Conservation (phyloP, 768 basidiomycete genomes). For the Amanita inopinata region DNA sequence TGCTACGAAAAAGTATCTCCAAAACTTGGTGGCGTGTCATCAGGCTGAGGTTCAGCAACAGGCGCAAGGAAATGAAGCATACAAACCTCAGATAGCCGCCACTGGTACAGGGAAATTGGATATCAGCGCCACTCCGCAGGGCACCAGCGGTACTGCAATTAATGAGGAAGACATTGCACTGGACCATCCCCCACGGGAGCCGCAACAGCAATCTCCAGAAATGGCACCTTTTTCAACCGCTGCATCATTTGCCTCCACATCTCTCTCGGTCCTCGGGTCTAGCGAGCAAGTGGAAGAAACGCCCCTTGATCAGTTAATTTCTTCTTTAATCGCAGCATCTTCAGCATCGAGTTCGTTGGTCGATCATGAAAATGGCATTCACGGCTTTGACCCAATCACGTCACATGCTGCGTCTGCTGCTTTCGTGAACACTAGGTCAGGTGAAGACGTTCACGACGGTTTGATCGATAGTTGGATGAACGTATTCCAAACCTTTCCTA, state of each 20-base stretch:
- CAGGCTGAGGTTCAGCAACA: neutral
- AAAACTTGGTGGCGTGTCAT: constrained; percentile 13
- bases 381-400: neutral
- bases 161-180: too few relatives aligned
- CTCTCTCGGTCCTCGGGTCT: constrained; percentile 2
- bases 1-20: constrained; percentile 40
- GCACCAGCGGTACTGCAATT: neutral
- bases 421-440: neutral
- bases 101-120: too few relatives aligned
- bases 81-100: neutral
- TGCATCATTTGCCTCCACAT: constrained; percentile 1
- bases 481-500: constrained; percentile 36
- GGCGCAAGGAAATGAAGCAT: neutral
- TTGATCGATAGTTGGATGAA: constrained; percentile 37
- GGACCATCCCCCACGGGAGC: too few relatives aligned
- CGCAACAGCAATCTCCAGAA: constrained; percentile 1
- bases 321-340: constrained; percentile 27
- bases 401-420: neutral
- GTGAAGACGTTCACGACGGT: constrained; percentile 3
- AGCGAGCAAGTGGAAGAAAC: constrained; percentile 15
- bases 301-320: constrained; percentile 30
- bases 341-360: constrained; percentile 8
- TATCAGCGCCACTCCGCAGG: too few relatives aligned
- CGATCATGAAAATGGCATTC: neutral
- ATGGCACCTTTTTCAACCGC: neutral